Percentiles rank a stretch among this genome's conserved stretches.
Evolutionary conservation across 768 basidiomycete genomes (phyloP).

Genomic region (Sporobolomyces pararoseus): DNA sequence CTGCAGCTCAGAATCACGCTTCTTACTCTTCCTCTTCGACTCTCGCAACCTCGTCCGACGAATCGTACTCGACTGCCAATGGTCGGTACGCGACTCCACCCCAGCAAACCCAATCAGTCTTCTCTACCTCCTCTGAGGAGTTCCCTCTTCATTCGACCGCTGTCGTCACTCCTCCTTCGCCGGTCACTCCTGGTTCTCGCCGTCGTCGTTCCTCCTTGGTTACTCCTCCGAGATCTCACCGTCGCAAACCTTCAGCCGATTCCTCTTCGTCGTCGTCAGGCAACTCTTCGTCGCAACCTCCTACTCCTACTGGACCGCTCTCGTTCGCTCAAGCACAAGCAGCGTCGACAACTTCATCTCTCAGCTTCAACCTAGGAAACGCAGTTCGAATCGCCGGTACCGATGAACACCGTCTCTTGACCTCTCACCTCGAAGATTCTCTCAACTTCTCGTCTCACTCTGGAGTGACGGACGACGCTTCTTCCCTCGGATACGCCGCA

Average conservation of each 20-base stretch:
- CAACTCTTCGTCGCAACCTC: conserved; percentile 27
- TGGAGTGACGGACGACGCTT: conserved; percentile 7
- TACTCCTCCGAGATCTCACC: conserved; percentile 15
- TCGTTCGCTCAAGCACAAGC: conserved; percentile 1
- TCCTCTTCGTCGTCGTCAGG: conserved; percentile 34
- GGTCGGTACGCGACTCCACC: conserved; percentile 27
- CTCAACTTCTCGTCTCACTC: conserved; percentile 14
- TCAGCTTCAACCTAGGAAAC: neutral
- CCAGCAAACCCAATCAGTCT: neutral
- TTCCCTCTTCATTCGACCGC: neutral
- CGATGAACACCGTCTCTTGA: conserved; percentile 6
- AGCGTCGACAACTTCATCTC: neutral
- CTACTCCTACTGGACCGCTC: conserved; percentile 26
- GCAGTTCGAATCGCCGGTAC: conserved; percentile 34
- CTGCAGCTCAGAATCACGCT: neutral
- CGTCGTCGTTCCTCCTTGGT: conserved; percentile 19
- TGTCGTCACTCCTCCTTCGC: conserved; percentile 27
- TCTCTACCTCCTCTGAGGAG: conserved; percentile 16
- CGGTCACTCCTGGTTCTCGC: conserved; percentile 23
- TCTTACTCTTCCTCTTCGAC: conserved; percentile 17
- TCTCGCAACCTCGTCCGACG: conserved; percentile 9
- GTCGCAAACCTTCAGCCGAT: conserved; percentile 22
- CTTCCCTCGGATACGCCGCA: conserved; percentile 1
- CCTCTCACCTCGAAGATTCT: conserved; percentile 9
- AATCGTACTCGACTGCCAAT: conserved; percentile 1